Evolutionary conservation across 306 rosid species (phyloP).

Genomic region (Biancaea sappan): DNA sequence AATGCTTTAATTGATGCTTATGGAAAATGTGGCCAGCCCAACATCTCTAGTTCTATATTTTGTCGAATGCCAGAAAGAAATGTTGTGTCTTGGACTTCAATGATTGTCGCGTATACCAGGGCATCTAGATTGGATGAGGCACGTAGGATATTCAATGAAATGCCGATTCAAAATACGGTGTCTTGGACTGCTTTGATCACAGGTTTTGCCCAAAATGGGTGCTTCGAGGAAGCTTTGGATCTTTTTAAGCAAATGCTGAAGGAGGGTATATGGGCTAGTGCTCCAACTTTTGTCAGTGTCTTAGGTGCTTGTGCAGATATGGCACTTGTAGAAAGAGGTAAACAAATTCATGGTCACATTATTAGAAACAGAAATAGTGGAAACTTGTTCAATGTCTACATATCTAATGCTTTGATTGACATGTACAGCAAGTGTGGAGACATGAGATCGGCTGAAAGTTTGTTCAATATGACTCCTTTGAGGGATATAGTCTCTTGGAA

Average conservation of each 20-base stretch:
- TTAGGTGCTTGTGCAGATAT: slow-evolving; percentile 60
- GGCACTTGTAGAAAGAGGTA: slow-evolving; percentile 55
- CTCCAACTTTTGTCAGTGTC: slow-evolving; percentile 54
- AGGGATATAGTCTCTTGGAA: slow-evolving; percentile 62
- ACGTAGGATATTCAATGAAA: slow-evolving; percentile 44
- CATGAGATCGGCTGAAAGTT: slow-evolving; percentile 52
- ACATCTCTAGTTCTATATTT: slow-evolving; percentile 43
- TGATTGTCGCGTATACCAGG: not conserved
- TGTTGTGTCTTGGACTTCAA: slow-evolving; percentile 13
- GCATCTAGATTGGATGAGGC: slow-evolving; percentile 53
- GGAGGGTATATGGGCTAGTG: slow-evolving; percentile 42
- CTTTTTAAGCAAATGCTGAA: slow-evolving; percentile 50
- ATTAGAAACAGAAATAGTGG: slow-evolving; percentile 37
- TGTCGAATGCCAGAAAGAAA: slow-evolving; percentile 46
- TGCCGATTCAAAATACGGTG: slow-evolving; percentile 48
- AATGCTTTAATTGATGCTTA: slow-evolving; percentile 65
- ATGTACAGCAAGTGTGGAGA: slow-evolving; percentile 66
- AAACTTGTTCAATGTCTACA: slow-evolving; percentile 42
- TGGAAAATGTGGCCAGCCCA: slow-evolving; percentile 57
- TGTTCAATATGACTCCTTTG: slow-evolving; percentile 44
- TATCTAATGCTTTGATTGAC: slow-evolving; percentile 59
- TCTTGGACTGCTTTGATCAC: slow-evolving; percentile 71
- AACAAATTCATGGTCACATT: slow-evolving; percentile 56
- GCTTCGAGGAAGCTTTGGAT: slow-evolving; percentile 47
- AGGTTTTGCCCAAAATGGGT: slow-evolving; percentile 42